phyloP scores from a whole-genome alignment of 495 filamentous ascomycete genomes.

The Hyaloscypha hepaticicola region DNA sequence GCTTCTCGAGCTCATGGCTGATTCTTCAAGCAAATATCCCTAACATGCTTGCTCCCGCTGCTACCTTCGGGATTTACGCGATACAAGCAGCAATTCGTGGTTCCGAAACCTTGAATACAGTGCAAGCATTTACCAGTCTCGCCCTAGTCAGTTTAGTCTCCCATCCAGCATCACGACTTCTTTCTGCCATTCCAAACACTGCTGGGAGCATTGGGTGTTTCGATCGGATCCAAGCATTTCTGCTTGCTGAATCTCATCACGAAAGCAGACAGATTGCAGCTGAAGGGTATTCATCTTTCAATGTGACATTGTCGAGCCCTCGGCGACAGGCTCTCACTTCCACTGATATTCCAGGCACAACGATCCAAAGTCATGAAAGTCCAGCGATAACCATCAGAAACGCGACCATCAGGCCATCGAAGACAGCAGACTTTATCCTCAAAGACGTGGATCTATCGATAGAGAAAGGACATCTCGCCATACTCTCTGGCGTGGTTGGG shows the following conservation, averaged over 20 bases:
- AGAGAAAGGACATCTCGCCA: neutral
- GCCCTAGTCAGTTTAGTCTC: slow-evolving; percentile 40
- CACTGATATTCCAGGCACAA: no score
- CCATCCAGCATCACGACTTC: slow-evolving; percentile 35
- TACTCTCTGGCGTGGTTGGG: slow-evolving; percentile 61
- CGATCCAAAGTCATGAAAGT: no score
- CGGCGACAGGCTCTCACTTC: no score
- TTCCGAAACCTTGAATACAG: slow-evolving; percentile 18
- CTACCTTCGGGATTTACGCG: slow-evolving; percentile 41
- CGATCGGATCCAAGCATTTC: slow-evolving; percentile 36
- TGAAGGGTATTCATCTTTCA: no score
- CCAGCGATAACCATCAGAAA: neutral
- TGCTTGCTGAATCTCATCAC: slow-evolving; percentile 7
- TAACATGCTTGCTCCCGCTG: slow-evolving; percentile 42
- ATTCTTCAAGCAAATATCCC: slow-evolving; percentile 13
- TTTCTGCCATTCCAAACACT: slow-evolving; percentile 33
- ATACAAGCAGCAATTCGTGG: slow-evolving; percentile 29
- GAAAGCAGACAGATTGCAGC: no score
- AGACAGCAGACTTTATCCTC: slow-evolving; percentile 17
- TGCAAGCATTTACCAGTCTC: slow-evolving; percentile 38
- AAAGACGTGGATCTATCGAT: slow-evolving; percentile 16
- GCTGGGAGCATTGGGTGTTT: slow-evolving; percentile 34
- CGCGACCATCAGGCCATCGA: neutral
- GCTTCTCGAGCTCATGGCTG: neutral
- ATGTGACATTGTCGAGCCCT: no score